These are phyloP conservation scores for Penstemon barbatus DNA, from an alignment of 257 asterid genomes.

Conservation along the genomic window DNA sequence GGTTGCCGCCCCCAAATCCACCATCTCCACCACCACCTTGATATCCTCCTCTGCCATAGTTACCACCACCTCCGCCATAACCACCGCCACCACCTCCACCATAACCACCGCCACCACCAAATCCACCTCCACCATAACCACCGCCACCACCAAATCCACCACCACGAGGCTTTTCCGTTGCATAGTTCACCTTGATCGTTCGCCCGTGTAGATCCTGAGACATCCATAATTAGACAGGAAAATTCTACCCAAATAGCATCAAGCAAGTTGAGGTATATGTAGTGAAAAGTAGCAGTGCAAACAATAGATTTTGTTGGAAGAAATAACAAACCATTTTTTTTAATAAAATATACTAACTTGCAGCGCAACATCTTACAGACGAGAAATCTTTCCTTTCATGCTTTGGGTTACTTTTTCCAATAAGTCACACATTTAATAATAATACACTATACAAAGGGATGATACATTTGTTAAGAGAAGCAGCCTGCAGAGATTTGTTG, in stretches of 20 bases:
- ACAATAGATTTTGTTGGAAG: background rate
- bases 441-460: background rate
- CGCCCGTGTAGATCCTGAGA: constrained; percentile 61
- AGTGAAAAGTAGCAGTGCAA: background rate
- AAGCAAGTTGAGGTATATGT: background rate
- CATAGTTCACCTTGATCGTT: constrained; percentile 53
- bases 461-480: background rate
- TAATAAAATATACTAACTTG: background rate
- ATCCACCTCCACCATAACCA: constrained; percentile 43
- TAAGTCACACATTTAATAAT: background rate
- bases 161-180: constrained; percentile 49
- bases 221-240: constrained; percentile 1
- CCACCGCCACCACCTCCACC: constrained; percentile 41
- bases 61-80: constrained; percentile 31
- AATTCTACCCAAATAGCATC: background rate
- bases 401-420: background rate
- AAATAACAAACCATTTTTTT: background rate
- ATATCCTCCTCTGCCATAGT: constrained; percentile 32
- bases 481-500: background rate
- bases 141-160: constrained; percentile 51
- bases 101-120: constrained; percentile 27
- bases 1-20: constrained; percentile 29
- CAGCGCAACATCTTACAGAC: background rate
- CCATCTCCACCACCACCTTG: constrained; percentile 33
- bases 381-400: background rate